Evolutionary conservation across 176 grass and related monocot genomes (phyloP).

Genomic region (Lolium multiflorum): DNA sequence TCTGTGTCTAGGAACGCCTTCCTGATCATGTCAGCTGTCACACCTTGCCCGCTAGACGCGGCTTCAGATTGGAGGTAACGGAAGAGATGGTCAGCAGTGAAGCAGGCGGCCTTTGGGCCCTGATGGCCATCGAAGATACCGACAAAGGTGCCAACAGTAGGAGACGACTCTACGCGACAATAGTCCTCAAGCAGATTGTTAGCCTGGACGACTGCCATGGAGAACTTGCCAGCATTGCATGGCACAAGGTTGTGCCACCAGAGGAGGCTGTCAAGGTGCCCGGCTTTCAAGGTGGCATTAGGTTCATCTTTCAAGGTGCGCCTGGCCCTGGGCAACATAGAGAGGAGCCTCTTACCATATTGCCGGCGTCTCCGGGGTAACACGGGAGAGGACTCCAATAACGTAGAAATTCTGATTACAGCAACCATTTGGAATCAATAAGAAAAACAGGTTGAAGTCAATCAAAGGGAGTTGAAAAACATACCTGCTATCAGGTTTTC

Average conservation of each 20-base stretch:
- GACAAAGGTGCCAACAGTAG: neutral
- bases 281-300: neutral
- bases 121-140: neutral
- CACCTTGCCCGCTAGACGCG: slow-evolving; percentile 41
- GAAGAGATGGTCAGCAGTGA: too few species aligned
- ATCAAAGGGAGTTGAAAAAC: neutral
- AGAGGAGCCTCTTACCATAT: neutral
- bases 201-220: neutral
- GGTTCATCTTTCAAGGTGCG: neutral
- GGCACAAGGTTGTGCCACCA: neutral
- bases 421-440: neutral
- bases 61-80: slow-evolving; percentile 35
- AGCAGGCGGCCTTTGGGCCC: too few species aligned
- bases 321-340: neutral
- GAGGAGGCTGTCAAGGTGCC: neutral
- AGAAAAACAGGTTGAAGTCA: neutral
- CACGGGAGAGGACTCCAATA: neutral
- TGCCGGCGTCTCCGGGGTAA: neutral
- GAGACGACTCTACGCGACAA: neutral
- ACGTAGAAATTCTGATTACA: neutral
- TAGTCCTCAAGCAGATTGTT: neutral
- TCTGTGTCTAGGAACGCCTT: slow-evolving; percentile 70
- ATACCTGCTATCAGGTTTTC: neutral
- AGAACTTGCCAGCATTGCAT: neutral
- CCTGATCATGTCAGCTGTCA: slow-evolving; percentile 52